phyloP scores from a whole-genome alignment of 2,329 filamentous ascomycete species.

The Ceratocystis variospora region DNA sequence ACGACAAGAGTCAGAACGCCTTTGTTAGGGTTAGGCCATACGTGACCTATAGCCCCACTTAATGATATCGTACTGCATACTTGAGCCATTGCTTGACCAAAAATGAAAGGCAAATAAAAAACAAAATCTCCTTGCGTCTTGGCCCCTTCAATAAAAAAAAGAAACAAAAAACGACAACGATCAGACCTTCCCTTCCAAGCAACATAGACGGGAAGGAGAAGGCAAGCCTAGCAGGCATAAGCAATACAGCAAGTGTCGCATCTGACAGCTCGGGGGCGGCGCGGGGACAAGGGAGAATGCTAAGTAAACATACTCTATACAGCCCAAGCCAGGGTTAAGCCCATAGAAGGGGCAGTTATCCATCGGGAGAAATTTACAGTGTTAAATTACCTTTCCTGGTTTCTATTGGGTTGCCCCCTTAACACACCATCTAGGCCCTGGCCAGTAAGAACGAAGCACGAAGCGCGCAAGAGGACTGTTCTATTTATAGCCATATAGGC shows the following conservation, averaged over 20 bases:
- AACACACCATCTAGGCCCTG: neutral
- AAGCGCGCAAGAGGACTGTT: neutral
- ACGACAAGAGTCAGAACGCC: too few species aligned
- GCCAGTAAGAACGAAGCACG: neutral
- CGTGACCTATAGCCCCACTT: too few species aligned
- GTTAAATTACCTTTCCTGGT: too few species aligned
- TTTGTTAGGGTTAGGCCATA: too few species aligned
- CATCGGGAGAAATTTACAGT: too few species aligned
- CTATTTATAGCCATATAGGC: neutral
- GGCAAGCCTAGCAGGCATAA: neutral
- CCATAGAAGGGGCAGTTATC: too few species aligned
- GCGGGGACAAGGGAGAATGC: neutral
- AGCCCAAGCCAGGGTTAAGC: neutral
- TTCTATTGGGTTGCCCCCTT: neutral
- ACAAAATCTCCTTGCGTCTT: neutral
- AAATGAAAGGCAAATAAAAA: neutral
- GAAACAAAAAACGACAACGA: neutral
- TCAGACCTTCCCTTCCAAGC: neutral
- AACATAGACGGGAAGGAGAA: neutral
- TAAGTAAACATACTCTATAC: neutral
- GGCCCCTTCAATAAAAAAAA: neutral
- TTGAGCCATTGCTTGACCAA: too few species aligned
- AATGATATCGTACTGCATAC: too few species aligned
- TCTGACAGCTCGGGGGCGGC: conserved; percentile 6
- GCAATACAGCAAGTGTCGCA: conserved; percentile 8